Conservation (phyloP, 805 yeast genomes). For the Cyberlindnera saturnus region DNA sequence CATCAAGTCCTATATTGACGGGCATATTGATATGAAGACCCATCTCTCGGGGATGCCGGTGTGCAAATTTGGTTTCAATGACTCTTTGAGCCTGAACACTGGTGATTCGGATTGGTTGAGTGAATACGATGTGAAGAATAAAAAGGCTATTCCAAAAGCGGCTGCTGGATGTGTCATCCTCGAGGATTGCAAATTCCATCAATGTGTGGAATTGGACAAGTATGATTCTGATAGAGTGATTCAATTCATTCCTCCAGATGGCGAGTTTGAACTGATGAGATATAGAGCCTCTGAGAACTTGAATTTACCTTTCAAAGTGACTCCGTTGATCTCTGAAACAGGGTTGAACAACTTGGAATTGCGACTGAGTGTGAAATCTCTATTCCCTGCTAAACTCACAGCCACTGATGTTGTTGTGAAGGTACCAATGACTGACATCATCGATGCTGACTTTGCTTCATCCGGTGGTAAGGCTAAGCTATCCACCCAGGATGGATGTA, state of each 20-base stretch:
- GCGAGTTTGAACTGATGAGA: constrained; percentile 75
- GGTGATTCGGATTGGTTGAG: constrained; percentile 20
- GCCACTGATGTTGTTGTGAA: constrained; percentile 60
- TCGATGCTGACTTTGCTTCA: constrained; percentile 38
- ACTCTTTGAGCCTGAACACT: constrained; percentile 30
- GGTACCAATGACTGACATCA: constrained; percentile 66
- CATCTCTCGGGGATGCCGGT: constrained; percentile 78
- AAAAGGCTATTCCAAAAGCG: constrained; percentile 31
- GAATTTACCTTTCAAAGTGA: constrained; percentile 63
- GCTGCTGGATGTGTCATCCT: constrained; percentile 47
- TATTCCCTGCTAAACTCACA: constrained; percentile 48
- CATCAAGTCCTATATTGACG: constrained; percentile 68
- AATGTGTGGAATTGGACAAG: constrained; percentile 69
- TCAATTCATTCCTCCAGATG: constrained; percentile 82
- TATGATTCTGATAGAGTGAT: constrained; percentile 63
- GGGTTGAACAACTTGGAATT: constrained; percentile 46
- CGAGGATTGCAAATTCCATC: constrained; percentile 81
- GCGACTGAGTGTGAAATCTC: constrained; percentile 55
- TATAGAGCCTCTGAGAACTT: constrained; percentile 57
- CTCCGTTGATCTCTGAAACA: constrained; percentile 44
- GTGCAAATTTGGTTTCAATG: constrained; percentile 76
- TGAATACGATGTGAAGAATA: constrained; percentile 25
- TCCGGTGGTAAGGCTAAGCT: constrained; percentile 66
- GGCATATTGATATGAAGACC: constrained; percentile 63
- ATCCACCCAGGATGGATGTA: constrained; percentile 55